Evolutionary conservation across 345 rosid genomes (phyloP).

Genomic region (Camelina hispida): DNA sequence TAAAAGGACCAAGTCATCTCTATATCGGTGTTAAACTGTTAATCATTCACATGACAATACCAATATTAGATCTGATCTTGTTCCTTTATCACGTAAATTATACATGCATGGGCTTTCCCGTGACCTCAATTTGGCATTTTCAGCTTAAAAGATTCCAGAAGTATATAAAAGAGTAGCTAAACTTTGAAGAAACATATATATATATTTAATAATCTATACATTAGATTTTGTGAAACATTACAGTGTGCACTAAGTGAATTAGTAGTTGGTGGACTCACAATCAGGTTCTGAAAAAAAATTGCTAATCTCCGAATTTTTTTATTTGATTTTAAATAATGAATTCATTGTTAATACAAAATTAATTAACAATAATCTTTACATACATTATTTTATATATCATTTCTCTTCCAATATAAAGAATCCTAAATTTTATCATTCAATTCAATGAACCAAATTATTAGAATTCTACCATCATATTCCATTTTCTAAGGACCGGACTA

Average conservation of each 20-base stretch:
- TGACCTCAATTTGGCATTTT: conserved; percentile 16
- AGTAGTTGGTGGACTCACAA: not conserved
- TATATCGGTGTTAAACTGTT: not conserved
- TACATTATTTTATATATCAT: too few species aligned
- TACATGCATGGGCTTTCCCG: conserved; percentile 25
- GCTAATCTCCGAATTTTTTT: too few species aligned
- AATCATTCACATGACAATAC: conserved; percentile 7
- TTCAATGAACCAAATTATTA: not conserved
- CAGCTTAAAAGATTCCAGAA: conserved; percentile 4
- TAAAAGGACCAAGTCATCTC: too few species aligned
- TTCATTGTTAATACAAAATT: too few species aligned
- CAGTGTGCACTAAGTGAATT: not conserved
- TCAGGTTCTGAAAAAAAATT: too few species aligned
- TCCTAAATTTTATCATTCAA: not conserved
- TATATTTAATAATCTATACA: not conserved
- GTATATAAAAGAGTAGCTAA: too few species aligned
- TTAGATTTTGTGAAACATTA: not conserved
- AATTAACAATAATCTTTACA: too few species aligned
- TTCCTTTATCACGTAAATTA: conserved; percentile 9
- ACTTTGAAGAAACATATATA: too few species aligned
- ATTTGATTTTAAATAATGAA: too few species aligned
- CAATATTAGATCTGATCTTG: not conserved
- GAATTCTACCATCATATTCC: too few species aligned
- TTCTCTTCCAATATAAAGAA: too few species aligned
- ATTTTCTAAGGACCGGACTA: not conserved